Evolutionary conservation across 148 eudicot genomes (phyloP).

Genomic region (Cornus controversa): DNA sequence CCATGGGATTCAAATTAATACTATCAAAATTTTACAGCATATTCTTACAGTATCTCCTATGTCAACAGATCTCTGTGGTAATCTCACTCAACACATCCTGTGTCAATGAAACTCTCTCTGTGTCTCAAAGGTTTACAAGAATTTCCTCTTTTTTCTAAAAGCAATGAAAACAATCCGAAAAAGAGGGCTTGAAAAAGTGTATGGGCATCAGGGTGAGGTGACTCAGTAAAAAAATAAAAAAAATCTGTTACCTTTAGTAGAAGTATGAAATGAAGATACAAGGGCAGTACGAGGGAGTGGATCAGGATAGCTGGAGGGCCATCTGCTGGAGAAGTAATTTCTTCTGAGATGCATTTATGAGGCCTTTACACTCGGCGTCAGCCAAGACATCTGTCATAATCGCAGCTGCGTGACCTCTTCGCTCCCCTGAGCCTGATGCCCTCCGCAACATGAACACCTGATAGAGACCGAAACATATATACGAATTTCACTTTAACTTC

Average conservation of each 20-base stretch:
- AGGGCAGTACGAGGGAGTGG: not conserved
- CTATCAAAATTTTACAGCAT: not conserved
- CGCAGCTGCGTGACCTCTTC: constrained; percentile 73
- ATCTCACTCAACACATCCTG: constrained; percentile 6
- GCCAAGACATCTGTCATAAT: constrained; percentile 78
- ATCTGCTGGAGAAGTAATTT: constrained; percentile 66
- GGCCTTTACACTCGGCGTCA: constrained; percentile 78
- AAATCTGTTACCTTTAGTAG: not conserved
- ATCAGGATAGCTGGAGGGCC: constrained; percentile 75
- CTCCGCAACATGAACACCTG: constrained; percentile 81
- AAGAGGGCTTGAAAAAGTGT: not conserved
- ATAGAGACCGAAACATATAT: not conserved
- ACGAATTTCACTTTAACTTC: no score
- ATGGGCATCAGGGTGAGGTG: not conserved
- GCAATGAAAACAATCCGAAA: not conserved
- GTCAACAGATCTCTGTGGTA: not conserved
- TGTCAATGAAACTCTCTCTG: not conserved
- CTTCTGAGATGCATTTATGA: constrained; percentile 71
- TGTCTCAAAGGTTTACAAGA: not conserved
- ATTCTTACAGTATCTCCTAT: not conserved
- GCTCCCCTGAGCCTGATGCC: constrained; percentile 60
- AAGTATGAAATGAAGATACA: not conserved
- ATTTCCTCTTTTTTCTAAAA: not conserved
- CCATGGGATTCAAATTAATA: not conserved
- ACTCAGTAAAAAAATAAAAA: not conserved